Evolutionary conservation across 1,284 basidiomycete species (phyloP).

Genomic region (Leccinum variabile): DNA sequence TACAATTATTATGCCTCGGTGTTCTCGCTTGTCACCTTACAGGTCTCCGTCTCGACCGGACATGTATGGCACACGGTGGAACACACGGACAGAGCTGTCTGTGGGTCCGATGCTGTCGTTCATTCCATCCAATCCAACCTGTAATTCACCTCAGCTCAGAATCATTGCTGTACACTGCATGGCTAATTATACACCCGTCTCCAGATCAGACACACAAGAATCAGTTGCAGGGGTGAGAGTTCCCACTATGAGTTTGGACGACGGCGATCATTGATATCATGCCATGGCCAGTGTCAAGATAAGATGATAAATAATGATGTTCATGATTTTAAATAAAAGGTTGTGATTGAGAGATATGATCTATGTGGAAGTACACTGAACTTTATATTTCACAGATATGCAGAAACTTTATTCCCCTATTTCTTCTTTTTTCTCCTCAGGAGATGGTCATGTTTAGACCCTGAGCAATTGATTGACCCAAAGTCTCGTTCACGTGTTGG

Average conservation of each 20-base stretch:
- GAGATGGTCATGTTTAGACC: conserved; percentile 25
- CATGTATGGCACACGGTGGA: background rate
- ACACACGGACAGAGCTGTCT: background rate
- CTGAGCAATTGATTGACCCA: conserved; percentile 24
- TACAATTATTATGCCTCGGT: background rate
- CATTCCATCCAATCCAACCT: no score
- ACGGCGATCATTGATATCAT: background rate
- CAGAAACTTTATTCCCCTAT: background rate
- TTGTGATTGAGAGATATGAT: background rate
- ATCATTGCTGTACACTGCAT: no score
- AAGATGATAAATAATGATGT: background rate
- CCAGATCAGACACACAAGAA: no score
- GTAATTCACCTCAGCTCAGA: no score
- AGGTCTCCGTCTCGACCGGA: background rate
- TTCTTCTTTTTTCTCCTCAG: conserved; percentile 1
- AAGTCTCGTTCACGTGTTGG: conserved; percentile 24
- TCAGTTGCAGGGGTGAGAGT: background rate
- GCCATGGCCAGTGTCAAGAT: background rate
- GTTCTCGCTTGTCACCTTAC: background rate
- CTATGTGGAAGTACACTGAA: background rate
- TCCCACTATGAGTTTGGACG: background rate
- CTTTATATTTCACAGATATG: background rate
- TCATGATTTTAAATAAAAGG: background rate
- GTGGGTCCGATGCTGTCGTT: no score
- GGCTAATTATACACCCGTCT: no score